Evolutionary conservation across 192 early-diverging fungal species (phyloP).

Genomic region (Kappamyces sp.): DNA sequence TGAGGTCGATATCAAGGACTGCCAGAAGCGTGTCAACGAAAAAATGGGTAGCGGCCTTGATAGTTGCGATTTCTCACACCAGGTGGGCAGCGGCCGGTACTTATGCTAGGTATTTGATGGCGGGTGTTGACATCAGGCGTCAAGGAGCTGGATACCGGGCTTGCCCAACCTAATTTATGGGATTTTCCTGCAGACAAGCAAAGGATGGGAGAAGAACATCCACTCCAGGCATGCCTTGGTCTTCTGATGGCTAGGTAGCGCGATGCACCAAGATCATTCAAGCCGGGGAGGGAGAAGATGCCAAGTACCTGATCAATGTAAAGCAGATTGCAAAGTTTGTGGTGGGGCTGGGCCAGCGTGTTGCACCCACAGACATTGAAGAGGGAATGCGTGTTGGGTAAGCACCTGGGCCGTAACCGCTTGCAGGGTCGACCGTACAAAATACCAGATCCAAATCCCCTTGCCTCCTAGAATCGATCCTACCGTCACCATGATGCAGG

Average conservation of each 20-base stretch:
- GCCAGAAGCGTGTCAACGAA: constrained; percentile 97
- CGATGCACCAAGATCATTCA: constrained; percentile 99
- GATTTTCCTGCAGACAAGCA: constrained; percentile 99
- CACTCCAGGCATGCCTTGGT: constrained; percentile 60
- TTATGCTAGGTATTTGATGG: constrained; percentile 4
- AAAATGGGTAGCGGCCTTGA: constrained; percentile 71
- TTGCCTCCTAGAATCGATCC: constrained; percentile 99
- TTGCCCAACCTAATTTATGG: constrained; percentile 97
- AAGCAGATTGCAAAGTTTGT: constrained; percentile 99
- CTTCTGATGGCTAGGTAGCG: constrained; percentile 62
- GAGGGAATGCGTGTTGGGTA: constrained; percentile 98
- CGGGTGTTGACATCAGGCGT: constrained; percentile 55
- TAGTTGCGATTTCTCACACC: background rate
- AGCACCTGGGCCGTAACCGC: constrained; percentile 7
- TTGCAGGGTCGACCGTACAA: constrained; percentile 87
- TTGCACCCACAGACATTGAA: constrained; percentile 98
- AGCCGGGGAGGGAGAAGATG: constrained; percentile 78
- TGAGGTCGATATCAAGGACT: constrained; percentile 93
- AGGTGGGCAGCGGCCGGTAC: background rate
- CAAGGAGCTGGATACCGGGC: constrained; percentile 96
- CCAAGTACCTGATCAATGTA: constrained; percentile 98
- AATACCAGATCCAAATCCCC: constrained; percentile 99
- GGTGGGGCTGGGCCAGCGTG: constrained; percentile 90
- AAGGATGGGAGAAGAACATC: constrained; percentile 92
- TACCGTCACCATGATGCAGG: constrained; percentile 98